Percentiles rank a stretch among this genome's conserved stretches.
These are phyloP conservation scores for Backusella macrospora DNA, from an alignment of 192 early-diverging fungal genomes.

Conservation along the genomic window DNA sequence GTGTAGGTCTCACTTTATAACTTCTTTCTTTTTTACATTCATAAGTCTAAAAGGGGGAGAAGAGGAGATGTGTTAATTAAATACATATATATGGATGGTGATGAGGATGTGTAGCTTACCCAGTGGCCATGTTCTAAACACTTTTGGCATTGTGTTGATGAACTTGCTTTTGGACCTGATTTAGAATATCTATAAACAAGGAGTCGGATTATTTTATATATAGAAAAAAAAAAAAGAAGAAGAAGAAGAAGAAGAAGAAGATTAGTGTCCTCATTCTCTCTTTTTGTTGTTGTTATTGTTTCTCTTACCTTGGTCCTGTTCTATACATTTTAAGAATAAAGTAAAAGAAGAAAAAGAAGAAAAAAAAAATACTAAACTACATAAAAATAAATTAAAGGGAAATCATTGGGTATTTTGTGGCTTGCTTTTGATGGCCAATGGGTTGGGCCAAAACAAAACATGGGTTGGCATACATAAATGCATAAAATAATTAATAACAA, in stretches of 20 bases:
- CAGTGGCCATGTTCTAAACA: slow-evolving; percentile 61
- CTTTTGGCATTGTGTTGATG: slow-evolving; percentile 60
- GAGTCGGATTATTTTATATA: not conserved
- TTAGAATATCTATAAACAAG: slow-evolving; percentile 31
- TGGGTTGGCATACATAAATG: too few relatives aligned
- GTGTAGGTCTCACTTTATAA: slow-evolving; percentile 56
- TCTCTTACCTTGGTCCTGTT: slow-evolving; percentile 34
- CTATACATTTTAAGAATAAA: slow-evolving; percentile 27
- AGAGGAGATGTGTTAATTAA: not conserved
- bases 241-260: not conserved
- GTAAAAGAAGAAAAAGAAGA: slow-evolving; percentile 4
- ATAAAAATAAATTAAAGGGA: too few relatives aligned
- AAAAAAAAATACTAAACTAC: not conserved
- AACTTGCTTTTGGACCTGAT: slow-evolving; percentile 40
- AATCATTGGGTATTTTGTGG: too few relatives aligned
- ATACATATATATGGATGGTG: not conserved
- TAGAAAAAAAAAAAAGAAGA: too few relatives aligned
- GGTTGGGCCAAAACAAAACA: too few relatives aligned
- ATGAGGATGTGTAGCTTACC: slow-evolving; percentile 28
- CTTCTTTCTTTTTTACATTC: slow-evolving; percentile 51
- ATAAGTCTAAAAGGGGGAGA: slow-evolving; percentile 48
- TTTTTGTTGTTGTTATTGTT: not conserved
- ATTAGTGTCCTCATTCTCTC: not conserved
- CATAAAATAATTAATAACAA: too few relatives aligned
- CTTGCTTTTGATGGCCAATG: too few relatives aligned